Evolutionary conservation across 208 protist genomes (phyloP).

Genomic region (Trypanosomatidae sp.): DNA sequence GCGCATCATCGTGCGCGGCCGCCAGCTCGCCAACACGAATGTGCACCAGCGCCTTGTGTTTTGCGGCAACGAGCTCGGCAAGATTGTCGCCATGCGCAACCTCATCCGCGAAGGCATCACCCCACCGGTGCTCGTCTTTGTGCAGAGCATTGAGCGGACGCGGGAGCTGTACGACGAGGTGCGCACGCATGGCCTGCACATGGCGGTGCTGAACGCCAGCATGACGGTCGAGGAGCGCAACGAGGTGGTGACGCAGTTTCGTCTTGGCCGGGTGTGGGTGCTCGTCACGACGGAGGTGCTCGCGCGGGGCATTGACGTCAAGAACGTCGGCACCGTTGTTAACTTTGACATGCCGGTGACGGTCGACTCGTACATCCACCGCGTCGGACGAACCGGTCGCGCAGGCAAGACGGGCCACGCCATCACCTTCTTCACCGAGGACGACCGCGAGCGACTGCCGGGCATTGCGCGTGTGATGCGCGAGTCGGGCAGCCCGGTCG

Average conservation of each 20-base stretch:
- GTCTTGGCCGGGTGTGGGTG: constrained; percentile 93
- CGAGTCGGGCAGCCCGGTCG: constrained; percentile 86
- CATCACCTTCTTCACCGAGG: constrained; percentile 95
- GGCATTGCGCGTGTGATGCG: constrained; percentile 86
- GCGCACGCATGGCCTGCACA: constrained; percentile 61
- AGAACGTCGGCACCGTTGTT: constrained; percentile 94
- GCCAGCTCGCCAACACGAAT: constrained; percentile 56
- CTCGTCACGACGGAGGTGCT: constrained; percentile 96
- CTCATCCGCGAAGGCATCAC: constrained; percentile 85
- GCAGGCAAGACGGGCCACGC: constrained; percentile 83
- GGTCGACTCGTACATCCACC: constrained; percentile 94
- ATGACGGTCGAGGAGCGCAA: constrained; percentile 88
- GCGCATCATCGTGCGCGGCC: constrained; percentile 86
- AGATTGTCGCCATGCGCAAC: constrained; percentile 94
- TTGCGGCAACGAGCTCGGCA: constrained; percentile 94
- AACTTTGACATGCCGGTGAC: constrained; percentile 98
- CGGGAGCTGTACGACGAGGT: constrained; percentile 95
- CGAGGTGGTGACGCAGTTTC: constrained; percentile 89
- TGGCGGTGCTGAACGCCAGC: constrained; percentile 86
- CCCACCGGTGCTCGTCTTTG: constrained; percentile 96
- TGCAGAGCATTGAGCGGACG: constrained; percentile 96
- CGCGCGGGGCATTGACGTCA: constrained; percentile 97
- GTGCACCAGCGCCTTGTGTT: constrained; percentile 90
- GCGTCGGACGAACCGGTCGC: constrained; percentile 89
- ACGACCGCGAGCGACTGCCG: constrained; percentile 85